These are phyloP conservation scores for Psilocybe tampanensis DNA, from an alignment of 768 basidiomycete species.

Conservation along the genomic window DNA sequence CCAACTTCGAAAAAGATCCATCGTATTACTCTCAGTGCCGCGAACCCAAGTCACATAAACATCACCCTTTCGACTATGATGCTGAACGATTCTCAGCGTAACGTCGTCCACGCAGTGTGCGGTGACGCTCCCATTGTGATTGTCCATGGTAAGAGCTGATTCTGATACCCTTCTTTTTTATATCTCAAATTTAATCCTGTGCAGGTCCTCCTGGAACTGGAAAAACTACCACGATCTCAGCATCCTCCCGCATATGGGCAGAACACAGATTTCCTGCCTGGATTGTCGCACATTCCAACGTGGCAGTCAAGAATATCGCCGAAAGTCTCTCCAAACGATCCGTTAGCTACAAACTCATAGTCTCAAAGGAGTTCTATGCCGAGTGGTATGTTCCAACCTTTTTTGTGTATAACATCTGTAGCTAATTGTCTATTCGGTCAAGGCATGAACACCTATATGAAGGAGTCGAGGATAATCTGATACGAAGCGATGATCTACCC, in stretches of 20 bases:
- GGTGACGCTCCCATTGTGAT: slow-evolving; percentile 33
- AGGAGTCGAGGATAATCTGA: slow-evolving; percentile 30
- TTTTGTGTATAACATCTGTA: too few species aligned
- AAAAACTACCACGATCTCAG: slow-evolving; percentile 54
- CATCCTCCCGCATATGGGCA: slow-evolving; percentile 40
- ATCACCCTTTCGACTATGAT: neutral
- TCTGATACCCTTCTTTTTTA: neutral
- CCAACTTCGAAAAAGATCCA: slow-evolving; percentile 20
- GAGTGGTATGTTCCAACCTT: slow-evolving; percentile 37
- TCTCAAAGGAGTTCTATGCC: slow-evolving; percentile 48
- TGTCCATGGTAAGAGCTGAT: slow-evolving; percentile 35
- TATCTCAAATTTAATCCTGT: neutral
- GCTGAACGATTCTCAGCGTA: slow-evolving; percentile 40
- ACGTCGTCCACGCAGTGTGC: slow-evolving; percentile 39
- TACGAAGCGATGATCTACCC: slow-evolving; percentile 46
- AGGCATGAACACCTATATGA: slow-evolving; percentile 57
- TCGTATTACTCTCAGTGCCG: neutral
- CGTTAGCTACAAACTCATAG: slow-evolving; percentile 44
- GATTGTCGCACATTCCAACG: slow-evolving; percentile 52
- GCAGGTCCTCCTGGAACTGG: slow-evolving; percentile 55
- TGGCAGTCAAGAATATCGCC: slow-evolving; percentile 53
- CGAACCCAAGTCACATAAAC: neutral
- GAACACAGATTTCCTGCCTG: slow-evolving; percentile 27
- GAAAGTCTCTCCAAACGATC: slow-evolving; percentile 38
- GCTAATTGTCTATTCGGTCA: too few species aligned